Evolutionary conservation across 768 basidiomycete genomes (phyloP), one percentile per base, ranked within the genome.

Genomic region (Imleria badia): DNA sequence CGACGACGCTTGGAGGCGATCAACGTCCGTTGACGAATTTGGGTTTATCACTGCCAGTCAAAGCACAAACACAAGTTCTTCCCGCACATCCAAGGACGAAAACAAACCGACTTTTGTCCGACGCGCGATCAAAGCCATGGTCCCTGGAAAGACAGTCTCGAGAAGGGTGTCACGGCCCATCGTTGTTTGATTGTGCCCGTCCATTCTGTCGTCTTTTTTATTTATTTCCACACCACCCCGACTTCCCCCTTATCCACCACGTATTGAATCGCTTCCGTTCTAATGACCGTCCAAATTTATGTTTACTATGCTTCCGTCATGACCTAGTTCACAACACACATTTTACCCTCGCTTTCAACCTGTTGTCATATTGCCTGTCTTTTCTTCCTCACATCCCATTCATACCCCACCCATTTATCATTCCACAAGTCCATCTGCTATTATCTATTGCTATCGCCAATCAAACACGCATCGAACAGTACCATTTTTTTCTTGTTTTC

Each of bases 51-150:
- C 69, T 52, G 75, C 69, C 60, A 62, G 69, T 51, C 72, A 69
- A 55, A 65, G 64, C 43, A 48, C 56, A 13, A 62, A 41, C 34
- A 33, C 52, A 14, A 58, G 52, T 51, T 63, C 59, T 50, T 56
- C 70, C 29, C 66, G 64, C 15, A 60, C 63, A 20, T 70, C 64
- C 41, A 79, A 75, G 62, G 81, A 83, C 48, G 81, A 81, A 33
- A 74, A 70, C 53, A 71, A 55, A 26, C 75, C 80, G 46, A 76
- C 81, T 6, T 75, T 84, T 52, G 81, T 91, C 52, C 81, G 82
- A 36, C 84, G 85, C 44, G 89, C 89, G 13, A 77, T 91, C 69
- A 89, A 86, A 70, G 85, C 88, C 5, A 84, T 91, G 67, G 86
- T 86, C 54, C 84, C 87, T 43, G 80, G 80, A 35, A 88, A 81